Conservation (phyloP, 1,139 yeast genomes). For the Nakaseomyces nivariensis region DNA sequence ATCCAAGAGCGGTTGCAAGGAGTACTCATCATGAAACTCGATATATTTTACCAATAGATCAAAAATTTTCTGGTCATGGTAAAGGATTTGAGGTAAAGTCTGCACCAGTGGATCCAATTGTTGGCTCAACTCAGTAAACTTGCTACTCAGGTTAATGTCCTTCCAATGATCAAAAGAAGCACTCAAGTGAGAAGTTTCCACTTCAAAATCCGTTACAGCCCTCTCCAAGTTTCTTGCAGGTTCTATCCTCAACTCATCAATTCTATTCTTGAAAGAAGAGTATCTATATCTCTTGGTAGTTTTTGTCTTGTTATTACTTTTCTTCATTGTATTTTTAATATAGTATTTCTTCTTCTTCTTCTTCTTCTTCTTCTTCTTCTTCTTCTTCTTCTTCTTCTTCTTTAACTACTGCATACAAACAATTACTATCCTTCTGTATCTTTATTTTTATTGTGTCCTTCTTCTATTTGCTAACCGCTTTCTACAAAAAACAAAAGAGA, state of each 20-base stretch:
- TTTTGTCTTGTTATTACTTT: conserved; percentile 44
- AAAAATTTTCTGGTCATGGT: conserved; percentile 58
- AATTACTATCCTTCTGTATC: too few species aligned
- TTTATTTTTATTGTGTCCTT: too few species aligned
- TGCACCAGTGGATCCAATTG: conserved; percentile 47
- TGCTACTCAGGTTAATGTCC: conserved; percentile 72
- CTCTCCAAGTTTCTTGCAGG: conserved; percentile 58
- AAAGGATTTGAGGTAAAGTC: conserved; percentile 71
- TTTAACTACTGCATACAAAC: too few species aligned
- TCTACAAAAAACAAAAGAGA: too few species aligned
- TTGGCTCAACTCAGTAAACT: conserved; percentile 55
- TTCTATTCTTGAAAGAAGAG: conserved; percentile 70
- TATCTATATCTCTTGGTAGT: conserved; percentile 54
- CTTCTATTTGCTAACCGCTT: too few species aligned
- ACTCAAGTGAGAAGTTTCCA: conserved; percentile 67
- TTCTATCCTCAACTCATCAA: conserved; percentile 77
- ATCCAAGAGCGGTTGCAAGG: conserved; percentile 77
- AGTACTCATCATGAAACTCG: conserved; percentile 48
- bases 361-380: too few species aligned
- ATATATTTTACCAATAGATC: conserved; percentile 43
- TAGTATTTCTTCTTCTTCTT: too few species aligned
- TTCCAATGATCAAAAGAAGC: conserved; percentile 80
- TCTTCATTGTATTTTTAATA: conserved; percentile 10
- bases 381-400: too few species aligned
- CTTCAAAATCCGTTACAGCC: conserved; percentile 53